Evolutionary conservation across 2,329 filamentous ascomycete species (phyloP).

Genomic region (Aspergillus terreus): DNA sequence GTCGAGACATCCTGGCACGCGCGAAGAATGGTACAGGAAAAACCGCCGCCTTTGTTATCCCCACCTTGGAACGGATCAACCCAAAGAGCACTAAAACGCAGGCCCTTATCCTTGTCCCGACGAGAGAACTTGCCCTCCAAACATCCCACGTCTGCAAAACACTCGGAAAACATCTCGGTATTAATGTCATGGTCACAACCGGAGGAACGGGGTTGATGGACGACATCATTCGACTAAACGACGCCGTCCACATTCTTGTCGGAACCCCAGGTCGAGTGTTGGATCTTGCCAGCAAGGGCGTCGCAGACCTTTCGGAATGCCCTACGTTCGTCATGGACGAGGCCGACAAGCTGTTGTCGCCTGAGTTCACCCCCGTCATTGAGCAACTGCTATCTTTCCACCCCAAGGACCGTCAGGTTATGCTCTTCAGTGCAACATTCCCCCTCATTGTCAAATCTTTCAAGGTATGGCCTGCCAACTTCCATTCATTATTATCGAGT

Average conservation of each 20-base stretch:
- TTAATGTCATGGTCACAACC: slow-evolving; percentile 99
- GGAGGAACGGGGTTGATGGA: slow-evolving; percentile 93
- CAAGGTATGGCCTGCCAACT: slow-evolving; percentile 47
- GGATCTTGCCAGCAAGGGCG: slow-evolving; percentile 91
- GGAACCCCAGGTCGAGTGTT: slow-evolving; percentile 95
- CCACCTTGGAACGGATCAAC: slow-evolving; percentile 91
- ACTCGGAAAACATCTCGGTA: slow-evolving; percentile 89
- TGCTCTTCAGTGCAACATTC: slow-evolving; percentile 99
- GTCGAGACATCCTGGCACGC: slow-evolving; percentile 89
- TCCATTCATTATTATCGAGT: slow-evolving; percentile 25
- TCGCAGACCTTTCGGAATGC: slow-evolving; percentile 93
- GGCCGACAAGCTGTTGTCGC: slow-evolving; percentile 93
- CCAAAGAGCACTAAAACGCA: slow-evolving; percentile 95
- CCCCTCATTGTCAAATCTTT: slow-evolving; percentile 96
- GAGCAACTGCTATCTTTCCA: slow-evolving; percentile 94
- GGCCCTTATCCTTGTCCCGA: slow-evolving; percentile 92
- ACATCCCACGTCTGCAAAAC: slow-evolving; percentile 99
- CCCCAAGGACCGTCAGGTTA: slow-evolving; percentile 95
- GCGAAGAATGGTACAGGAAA: slow-evolving; percentile 99
- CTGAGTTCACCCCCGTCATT: slow-evolving; percentile 95
- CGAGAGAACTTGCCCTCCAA: slow-evolving; percentile 93
- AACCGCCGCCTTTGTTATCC: slow-evolving; percentile 96
- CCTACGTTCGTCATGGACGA: slow-evolving; percentile 99
- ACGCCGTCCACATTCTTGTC: slow-evolving; percentile 95
- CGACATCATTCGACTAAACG: slow-evolving; percentile 91